These are phyloP conservation scores for Monilinia polystroma DNA, from an alignment of 2,329 filamentous ascomycete species.

Conservation along the genomic window DNA sequence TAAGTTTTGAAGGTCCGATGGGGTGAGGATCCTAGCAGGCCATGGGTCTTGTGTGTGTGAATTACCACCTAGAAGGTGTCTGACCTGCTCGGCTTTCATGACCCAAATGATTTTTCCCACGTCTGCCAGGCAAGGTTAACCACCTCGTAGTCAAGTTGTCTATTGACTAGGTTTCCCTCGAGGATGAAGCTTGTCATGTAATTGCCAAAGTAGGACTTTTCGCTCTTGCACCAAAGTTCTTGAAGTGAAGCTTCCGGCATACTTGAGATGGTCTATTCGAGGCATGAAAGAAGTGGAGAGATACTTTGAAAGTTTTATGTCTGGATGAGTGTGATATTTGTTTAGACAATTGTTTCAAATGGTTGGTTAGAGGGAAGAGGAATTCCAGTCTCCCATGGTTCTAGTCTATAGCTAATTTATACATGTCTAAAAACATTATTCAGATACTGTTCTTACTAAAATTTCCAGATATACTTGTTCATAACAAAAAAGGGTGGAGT, in stretches of 20 bases:
- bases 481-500: no score
- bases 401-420: neutral
- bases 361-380: neutral
- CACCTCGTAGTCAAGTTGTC: no score
- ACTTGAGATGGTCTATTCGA: neutral
- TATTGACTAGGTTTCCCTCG: no score
- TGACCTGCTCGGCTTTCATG: neutral
- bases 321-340: neutral
- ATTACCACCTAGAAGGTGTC: neutral
- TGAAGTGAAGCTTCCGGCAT: neutral
- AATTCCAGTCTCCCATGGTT: neutral
- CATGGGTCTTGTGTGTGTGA: neutral
- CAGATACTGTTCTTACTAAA: neutral
- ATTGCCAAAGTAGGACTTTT: neutral
- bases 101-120: neutral
- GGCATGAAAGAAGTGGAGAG: neutral
- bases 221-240: neutral
- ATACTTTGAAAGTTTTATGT: neutral
- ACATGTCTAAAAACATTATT: neutral
- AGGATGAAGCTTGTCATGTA: neutral
- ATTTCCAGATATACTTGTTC: no score
- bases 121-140: no score
- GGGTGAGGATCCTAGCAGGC: neutral
- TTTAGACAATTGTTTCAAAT: neutral
- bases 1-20: fast-evolving